Evolutionary conservation across 2,329 filamentous ascomycete species (phyloP).

Genomic region (Truncatella angustata): DNA sequence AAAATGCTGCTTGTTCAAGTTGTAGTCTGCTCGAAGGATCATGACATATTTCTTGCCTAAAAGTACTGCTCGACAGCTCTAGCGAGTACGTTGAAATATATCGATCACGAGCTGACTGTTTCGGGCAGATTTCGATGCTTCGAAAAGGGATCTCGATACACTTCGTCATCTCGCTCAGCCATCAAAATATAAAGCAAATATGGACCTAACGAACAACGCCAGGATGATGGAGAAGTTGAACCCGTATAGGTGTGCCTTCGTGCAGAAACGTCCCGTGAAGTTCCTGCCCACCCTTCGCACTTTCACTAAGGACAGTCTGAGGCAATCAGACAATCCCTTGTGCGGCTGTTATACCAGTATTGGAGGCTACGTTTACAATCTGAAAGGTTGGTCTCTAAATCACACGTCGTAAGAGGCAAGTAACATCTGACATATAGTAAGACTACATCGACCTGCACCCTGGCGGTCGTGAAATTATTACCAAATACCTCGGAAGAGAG

Average conservation of each 20-base stretch:
- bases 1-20: too few species aligned
- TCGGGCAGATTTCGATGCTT: not conserved
- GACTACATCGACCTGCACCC: conserved; percentile 17
- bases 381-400: conserved; percentile 10
- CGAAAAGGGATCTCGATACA: not conserved
- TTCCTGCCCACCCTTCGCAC: not conserved
- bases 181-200: not conserved
- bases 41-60: too few species aligned
- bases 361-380: conserved; percentile 14
- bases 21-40: too few species aligned
- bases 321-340: conserved; percentile 17
- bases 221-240: conserved; percentile 3
- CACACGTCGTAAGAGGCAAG: not conserved
- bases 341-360: conserved; percentile 15
- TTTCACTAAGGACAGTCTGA: conserved; percentile 14
- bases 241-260: conserved; percentile 12
- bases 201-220: too few species aligned
- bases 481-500: conserved; percentile 11
- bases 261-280: not conserved
- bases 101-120: not conserved
- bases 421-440: not conserved
- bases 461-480: conserved; percentile 13
- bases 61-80: too few species aligned
- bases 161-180: not conserved
- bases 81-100: too few species aligned